A percentile compares a stretch with the other conserved stretches of the same genome.
phyloP scores from a whole-genome alignment of 192 early-diverging fungal genomes.

The Radiomyces spectabilis region DNA sequence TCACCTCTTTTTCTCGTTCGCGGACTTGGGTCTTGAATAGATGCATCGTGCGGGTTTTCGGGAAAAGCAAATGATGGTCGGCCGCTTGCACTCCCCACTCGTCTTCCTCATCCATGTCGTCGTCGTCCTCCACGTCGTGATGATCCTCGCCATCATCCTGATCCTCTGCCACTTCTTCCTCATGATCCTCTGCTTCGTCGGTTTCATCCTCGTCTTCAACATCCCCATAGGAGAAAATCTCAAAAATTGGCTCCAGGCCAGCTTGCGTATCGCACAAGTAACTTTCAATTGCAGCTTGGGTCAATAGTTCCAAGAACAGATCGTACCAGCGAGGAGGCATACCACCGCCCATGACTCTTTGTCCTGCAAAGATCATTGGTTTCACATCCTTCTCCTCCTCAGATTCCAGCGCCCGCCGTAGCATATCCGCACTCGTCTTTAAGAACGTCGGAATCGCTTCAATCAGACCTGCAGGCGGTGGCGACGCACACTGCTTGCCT shows the following conservation, averaged over 20 bases:
- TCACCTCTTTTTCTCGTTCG: constrained; percentile 24
- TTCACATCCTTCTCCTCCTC: constrained; percentile 3
- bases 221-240: constrained; percentile 49
- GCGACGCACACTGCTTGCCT: neutral
- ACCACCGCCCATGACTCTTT: constrained; percentile 32
- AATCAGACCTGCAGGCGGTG: constrained; percentile 32
- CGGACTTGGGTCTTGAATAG: constrained; percentile 34
- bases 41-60: constrained; percentile 37
- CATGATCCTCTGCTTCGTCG: neutral
- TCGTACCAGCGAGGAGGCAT: constrained; percentile 45
- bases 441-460: constrained; percentile 45
- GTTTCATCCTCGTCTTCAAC: constrained; percentile 31
- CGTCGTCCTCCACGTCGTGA: constrained; percentile 15
- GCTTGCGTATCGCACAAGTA: constrained; percentile 40
- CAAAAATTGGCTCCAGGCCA: constrained; percentile 39
- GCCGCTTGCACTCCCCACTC: constrained; percentile 33
- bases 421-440: constrained; percentile 38
- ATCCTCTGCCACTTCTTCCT: constrained; percentile 4
- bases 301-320: constrained; percentile 46
- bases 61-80: constrained; percentile 38
- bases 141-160: constrained; percentile 9
- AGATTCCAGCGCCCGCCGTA: constrained; percentile 20
- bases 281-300: constrained; percentile 44
- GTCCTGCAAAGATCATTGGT: constrained; percentile 26
- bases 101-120: constrained; percentile 24